A percentile compares a stretch with the other conserved stretches of the same genome.
Conservation (phyloP, 2,329 filamentous ascomycete genomes). For the Myriosclerotinia curreyana region DNA sequence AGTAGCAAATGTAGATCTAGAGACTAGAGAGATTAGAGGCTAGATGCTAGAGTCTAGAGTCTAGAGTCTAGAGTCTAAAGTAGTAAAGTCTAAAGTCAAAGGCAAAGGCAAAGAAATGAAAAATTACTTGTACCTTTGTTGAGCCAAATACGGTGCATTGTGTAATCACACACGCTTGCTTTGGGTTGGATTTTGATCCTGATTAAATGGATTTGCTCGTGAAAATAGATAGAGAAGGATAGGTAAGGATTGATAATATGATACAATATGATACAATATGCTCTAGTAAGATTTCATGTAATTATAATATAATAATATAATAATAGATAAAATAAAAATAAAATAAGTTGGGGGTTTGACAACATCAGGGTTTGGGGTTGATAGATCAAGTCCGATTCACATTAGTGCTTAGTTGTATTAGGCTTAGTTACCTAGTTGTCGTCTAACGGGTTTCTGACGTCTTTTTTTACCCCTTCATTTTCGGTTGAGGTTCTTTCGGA, state of each 20-base stretch:
- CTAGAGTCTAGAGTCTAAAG: background rate
- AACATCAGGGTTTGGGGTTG: background rate
- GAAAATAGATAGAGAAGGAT: background rate
- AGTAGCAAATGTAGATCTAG: conserved; percentile 20
- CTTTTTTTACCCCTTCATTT: conserved; percentile 3
- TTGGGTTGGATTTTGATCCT: conserved; percentile 1
- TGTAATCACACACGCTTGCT: background rate
- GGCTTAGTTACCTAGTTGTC: conserved; percentile 3
- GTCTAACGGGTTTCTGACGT: background rate
- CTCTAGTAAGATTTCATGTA: too few species aligned
- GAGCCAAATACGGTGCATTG: conserved; percentile 1
- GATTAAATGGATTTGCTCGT: background rate
- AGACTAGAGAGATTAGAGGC: background rate
- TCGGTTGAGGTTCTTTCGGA: conserved; percentile 3
- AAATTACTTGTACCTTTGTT: background rate
- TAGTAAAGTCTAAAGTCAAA: background rate
- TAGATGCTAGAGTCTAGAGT: background rate
- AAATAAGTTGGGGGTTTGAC: background rate
- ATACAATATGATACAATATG: too few species aligned
- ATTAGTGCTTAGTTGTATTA: background rate
- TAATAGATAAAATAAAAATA: background rate
- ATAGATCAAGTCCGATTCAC: conserved; percentile 5
- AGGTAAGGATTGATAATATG: too few species aligned
- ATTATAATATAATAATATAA: too few species aligned
- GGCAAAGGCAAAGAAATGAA: background rate